Evolutionary conservation across 2,329 filamentous ascomycete species (phyloP).

Genomic region (Alternaria brassicicola): DNA sequence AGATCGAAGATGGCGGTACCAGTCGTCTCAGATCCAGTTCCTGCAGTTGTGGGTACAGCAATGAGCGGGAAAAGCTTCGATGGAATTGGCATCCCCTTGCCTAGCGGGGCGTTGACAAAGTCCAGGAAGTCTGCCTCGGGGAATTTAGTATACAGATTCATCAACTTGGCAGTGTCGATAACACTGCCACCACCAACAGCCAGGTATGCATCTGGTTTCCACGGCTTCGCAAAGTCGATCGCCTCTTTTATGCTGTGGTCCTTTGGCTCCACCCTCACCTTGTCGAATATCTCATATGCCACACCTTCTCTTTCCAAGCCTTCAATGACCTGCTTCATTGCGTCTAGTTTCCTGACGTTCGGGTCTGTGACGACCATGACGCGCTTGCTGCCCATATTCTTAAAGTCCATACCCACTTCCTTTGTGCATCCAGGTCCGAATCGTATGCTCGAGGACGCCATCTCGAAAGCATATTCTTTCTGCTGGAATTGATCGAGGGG

Average conservation of each 20-base stretch:
- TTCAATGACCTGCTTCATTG: conserved; percentile 88
- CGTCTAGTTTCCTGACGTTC: conserved; percentile 80
- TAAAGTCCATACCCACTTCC: conserved; percentile 97
- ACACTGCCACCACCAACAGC: conserved; percentile 92
- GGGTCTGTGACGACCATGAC: conserved; percentile 92
- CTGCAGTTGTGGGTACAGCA: conserved; percentile 83
- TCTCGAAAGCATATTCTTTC: conserved; percentile 98
- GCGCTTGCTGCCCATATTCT: conserved; percentile 83
- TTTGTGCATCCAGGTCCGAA: conserved; percentile 93
- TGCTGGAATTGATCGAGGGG: conserved; percentile 73
- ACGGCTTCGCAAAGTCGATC: conserved; percentile 82
- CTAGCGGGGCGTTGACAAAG: conserved; percentile 95
- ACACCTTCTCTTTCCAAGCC: conserved; percentile 79
- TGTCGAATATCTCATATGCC: conserved; percentile 79
- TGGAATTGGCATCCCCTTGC: conserved; percentile 78
- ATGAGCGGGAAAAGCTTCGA: conserved; percentile 75
- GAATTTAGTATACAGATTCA: conserved; percentile 94
- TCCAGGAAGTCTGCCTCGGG: conserved; percentile 94
- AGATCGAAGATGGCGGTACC: conserved; percentile 98
- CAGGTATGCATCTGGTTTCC: conserved; percentile 84
- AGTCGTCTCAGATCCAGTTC: conserved; percentile 91
- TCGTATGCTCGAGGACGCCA: conserved; percentile 93
- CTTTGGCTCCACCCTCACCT: conserved; percentile 87
- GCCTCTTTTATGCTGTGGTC: conserved; percentile 90
- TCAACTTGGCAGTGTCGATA: conserved; percentile 97